Evolutionary conservation across 2,329 filamentous ascomycete genomes (phyloP).

Genomic region (Monosporascus cannonballus): DNA sequence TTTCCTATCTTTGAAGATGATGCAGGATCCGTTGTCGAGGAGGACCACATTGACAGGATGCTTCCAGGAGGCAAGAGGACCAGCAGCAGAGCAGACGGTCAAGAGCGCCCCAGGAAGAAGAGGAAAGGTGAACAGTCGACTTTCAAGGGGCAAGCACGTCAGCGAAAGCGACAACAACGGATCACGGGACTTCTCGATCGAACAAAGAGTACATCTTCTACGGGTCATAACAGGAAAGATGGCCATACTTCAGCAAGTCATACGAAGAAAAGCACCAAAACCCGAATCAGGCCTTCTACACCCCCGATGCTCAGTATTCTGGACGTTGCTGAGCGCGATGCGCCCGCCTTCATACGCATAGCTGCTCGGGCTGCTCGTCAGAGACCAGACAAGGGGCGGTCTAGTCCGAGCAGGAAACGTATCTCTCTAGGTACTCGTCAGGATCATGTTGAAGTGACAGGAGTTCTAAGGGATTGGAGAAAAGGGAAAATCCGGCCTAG

Average conservation of each 20-base stretch:
- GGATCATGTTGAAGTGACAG: slow-evolving; percentile 53
- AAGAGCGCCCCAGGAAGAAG: slow-evolving; percentile 20
- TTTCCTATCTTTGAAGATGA: slow-evolving; percentile 24
- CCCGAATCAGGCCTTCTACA: slow-evolving; percentile 1
- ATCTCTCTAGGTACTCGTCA: slow-evolving; percentile 55
- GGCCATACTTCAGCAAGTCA: slow-evolving; percentile 1
- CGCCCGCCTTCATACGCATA: slow-evolving; percentile 54
- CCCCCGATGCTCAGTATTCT: slow-evolving; percentile 53
- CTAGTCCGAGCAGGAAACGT: slow-evolving; percentile 48
- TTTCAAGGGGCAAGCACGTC: slow-evolving; percentile 21
- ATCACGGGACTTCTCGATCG: slow-evolving; percentile 21
- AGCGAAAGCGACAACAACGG: slow-evolving; percentile 23
- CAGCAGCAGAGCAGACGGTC: slow-evolving; percentile 16
- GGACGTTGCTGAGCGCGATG: slow-evolving; percentile 48
- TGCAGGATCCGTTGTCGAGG: slow-evolving; percentile 40
- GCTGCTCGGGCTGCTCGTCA: slow-evolving; percentile 51
- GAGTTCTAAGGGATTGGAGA: slow-evolving; percentile 50
- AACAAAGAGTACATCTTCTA: slow-evolving; percentile 11
- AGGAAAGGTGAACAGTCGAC: slow-evolving; percentile 25
- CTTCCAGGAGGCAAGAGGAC: slow-evolving; percentile 36
- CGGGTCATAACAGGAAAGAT: slow-evolving; percentile 1
- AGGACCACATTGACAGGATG: slow-evolving; percentile 48
- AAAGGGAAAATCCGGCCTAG: slow-evolving; percentile 43
- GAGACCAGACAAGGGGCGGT: slow-evolving; percentile 43
- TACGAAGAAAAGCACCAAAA: slow-evolving; percentile 7